A percentile compares a stretch with the other conserved stretches of the same genome.
phyloP scores from a whole-genome alignment of 2,329 filamentous ascomycete species.

The Harringtonia aguacate region DNA sequence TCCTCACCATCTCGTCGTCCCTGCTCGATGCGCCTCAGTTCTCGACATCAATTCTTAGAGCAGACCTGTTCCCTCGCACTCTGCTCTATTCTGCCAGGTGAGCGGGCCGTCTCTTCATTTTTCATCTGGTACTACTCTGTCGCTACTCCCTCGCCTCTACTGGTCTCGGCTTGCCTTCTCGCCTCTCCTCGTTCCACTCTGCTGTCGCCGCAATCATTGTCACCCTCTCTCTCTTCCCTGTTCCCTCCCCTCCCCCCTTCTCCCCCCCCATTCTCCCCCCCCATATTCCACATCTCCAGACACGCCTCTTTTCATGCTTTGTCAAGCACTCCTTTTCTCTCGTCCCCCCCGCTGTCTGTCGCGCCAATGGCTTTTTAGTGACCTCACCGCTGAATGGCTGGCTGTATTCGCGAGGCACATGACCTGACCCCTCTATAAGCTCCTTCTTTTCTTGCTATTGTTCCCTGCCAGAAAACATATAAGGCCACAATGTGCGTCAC shows the following conservation, averaged over 20 bases:
- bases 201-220: neutral
- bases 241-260: too few relatives aligned
- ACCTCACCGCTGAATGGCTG: constrained; percentile 8
- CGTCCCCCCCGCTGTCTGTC: neutral
- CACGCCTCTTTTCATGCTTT: neutral
- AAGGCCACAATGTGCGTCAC: constrained; percentile 7
- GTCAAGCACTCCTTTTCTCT: neutral
- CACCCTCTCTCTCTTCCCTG: neutral
- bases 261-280: neutral
- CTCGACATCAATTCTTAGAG: too few relatives aligned
- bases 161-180: neutral
- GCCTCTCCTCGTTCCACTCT: neutral
- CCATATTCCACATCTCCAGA: neutral
- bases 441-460: constrained; percentile 1
- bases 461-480: neutral
- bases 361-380: neutral
- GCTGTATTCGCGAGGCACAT: constrained; percentile 5
- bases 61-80: too few relatives aligned
- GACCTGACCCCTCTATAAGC: constrained; percentile 3
- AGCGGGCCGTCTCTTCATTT: too few relatives aligned
- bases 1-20: too few relatives aligned
- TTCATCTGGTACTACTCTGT: neutral
- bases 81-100: too few relatives aligned
- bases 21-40: too few relatives aligned
- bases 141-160: neutral